Base-by-base conservation (phyloP, 805 yeast genomes). In the Candida tibetensis region DNA sequence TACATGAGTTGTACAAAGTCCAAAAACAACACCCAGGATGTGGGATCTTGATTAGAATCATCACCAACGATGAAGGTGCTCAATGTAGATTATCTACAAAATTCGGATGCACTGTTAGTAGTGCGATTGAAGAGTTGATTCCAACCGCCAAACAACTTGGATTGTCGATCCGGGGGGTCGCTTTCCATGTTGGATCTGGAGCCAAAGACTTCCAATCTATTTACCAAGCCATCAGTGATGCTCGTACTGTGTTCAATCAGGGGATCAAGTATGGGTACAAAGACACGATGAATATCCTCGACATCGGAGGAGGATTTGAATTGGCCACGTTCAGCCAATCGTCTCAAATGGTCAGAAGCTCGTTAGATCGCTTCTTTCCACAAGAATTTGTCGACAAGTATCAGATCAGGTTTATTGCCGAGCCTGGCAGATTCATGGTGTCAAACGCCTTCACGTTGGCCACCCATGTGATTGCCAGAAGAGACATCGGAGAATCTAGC, bases 121-220 rank as follows among this genome's bases (percentile, higher is more conserved):
- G 72, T 16, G 81, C 85, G 3, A 54, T 69, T 28, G 52, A 63
- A 13, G 66, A 62, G 38, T 67, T 91, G 53, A 69, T 91, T 44
- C 69, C 73, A 5, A 60, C 74, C 41, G 91, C 95, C 32, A 66
- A 72, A 41, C 70, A 72, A 37, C 64, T 88, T 36, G 78, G 69
- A 1, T 71, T 91, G 49, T 67, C 76, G 43, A 75, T 91, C 26
- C 77, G 66, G 12, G 99, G 99, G 36, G 90, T 90, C 25, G 89
- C 96, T 3, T 91, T 91, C 75, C 99, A 91, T 59, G 86, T 90
- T 43, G 99, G 99, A 1, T 86, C 96, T 2, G 98, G 97, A 23
- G 91, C 95, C 10, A 76, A 76, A 36, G 93, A 87, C 56, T 75
- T 79, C 39, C 59, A 66, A 30, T 74, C 91, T 3, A 74, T 86